Conservation (phyloP, 192 early-diverging fungal genomes). For the Radiomyces spectabilis region DNA sequence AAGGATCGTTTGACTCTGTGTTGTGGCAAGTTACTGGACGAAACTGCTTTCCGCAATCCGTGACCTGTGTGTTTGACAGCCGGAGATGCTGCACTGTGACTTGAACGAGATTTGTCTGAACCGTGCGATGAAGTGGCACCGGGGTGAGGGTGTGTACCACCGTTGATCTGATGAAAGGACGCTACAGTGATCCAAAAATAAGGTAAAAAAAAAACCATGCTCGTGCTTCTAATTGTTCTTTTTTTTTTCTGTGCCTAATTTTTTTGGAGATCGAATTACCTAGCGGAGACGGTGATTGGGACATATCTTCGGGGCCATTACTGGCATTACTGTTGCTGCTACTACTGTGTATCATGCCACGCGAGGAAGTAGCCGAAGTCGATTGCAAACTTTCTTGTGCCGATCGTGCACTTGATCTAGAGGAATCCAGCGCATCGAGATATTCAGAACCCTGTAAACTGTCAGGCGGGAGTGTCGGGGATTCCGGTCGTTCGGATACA, state of each 20-base stretch:
- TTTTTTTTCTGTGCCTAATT: background rate
- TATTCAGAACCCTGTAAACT: background rate
- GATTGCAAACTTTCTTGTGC: too few relatives aligned
- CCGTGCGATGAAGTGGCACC: background rate
- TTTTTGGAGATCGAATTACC: background rate
- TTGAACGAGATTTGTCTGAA: background rate
- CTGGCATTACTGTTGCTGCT: background rate
- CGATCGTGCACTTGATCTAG: background rate
- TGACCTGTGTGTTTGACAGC: background rate
- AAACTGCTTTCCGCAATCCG: background rate
- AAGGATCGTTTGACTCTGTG: background rate
- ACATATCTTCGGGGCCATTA: background rate
- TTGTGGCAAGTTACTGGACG: background rate
- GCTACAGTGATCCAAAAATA: background rate
- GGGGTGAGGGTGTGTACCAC: too few relatives aligned
- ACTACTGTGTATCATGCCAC: too few relatives aligned
- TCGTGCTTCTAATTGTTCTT: background rate
- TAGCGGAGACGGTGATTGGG: background rate
- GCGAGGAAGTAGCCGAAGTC: too few relatives aligned
- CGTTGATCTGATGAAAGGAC: too few relatives aligned
- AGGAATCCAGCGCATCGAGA: background rate
- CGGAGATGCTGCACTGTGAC: background rate
- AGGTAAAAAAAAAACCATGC: background rate
- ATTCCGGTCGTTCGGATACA: slow-evolving; percentile 11
- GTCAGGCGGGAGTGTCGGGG: slow-evolving; percentile 13